A percentile compares a stretch with the other conserved stretches of the same genome.
phyloP scores from a whole-genome alignment of 2,329 filamentous ascomycete species.

The Calonectria pteridis region DNA sequence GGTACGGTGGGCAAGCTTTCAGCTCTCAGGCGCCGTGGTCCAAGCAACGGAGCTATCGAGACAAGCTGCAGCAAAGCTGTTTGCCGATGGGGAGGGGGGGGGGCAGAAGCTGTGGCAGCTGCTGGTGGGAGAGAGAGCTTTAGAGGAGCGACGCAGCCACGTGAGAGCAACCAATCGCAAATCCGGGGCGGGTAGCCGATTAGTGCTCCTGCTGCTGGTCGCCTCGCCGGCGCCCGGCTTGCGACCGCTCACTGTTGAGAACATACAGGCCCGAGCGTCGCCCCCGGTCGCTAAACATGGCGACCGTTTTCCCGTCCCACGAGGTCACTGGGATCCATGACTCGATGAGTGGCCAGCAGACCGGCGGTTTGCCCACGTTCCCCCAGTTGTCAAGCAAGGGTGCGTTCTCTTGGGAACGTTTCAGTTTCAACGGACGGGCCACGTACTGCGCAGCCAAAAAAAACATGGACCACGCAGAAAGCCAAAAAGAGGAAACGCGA shows the following conservation, averaged over 20 bases:
- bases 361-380: not conserved
- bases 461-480: slow-evolving; percentile 8
- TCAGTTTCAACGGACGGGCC: slow-evolving; percentile 23
- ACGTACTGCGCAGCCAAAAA: not conserved
- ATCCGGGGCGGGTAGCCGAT: slow-evolving; percentile 45
- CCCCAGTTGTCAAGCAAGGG: slow-evolving; percentile 9
- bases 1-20: not conserved
- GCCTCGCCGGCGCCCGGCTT: slow-evolving; percentile 8
- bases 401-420: slow-evolving; percentile 14
- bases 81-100: not conserved
- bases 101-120: slow-evolving; percentile 31
- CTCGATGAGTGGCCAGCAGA: not conserved
- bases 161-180: slow-evolving; percentile 26
- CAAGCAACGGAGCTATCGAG: not conserved
- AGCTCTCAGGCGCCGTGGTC: not conserved
- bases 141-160: slow-evolving; percentile 20
- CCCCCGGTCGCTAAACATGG: not conserved
- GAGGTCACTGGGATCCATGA: not conserved
- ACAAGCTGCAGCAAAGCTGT: not conserved
- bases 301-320: slow-evolving; percentile 3
- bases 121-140: not conserved
- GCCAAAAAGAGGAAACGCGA: slow-evolving; percentile 18
- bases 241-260: slow-evolving; percentile 2
- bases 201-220: slow-evolving; percentile 32
- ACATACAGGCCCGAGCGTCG: not conserved